Evolutionary conservation across 2,329 filamentous ascomycete genomes (phyloP).

Genomic region (Calonectria pauciramosa): DNA sequence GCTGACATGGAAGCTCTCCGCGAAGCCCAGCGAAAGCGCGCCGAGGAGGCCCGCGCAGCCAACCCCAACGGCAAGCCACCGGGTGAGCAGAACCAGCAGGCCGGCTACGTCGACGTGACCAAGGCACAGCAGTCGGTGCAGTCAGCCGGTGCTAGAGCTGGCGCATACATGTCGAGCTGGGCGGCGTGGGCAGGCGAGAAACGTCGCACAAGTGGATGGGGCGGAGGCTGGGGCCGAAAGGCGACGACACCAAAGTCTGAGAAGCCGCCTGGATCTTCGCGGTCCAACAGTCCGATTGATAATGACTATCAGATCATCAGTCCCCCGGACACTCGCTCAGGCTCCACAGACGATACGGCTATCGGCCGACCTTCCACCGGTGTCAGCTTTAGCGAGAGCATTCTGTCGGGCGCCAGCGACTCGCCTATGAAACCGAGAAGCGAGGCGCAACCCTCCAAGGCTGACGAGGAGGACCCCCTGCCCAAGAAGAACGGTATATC

Average conservation of each 20-base stretch:
- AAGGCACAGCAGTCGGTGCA: constrained; percentile 62
- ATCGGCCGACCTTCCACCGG: constrained; percentile 52
- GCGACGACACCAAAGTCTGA: constrained; percentile 47
- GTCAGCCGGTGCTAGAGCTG: constrained; percentile 68
- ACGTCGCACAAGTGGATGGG: constrained; percentile 69
- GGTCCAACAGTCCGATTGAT: constrained; percentile 54
- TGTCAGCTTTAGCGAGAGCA: constrained; percentile 60
- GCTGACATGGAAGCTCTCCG: constrained; percentile 82
- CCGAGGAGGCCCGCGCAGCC: constrained; percentile 53
- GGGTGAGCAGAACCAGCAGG: constrained; percentile 29
- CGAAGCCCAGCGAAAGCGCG: constrained; percentile 59
- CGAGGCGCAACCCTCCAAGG: constrained; percentile 30
- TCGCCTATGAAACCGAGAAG: constrained; percentile 38
- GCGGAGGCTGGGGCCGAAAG: constrained; percentile 55
- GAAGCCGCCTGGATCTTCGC: constrained; percentile 50
- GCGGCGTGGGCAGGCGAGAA: constrained; percentile 82
- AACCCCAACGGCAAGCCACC: constrained; percentile 29
- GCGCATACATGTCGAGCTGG: constrained; percentile 78
- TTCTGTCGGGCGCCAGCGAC: constrained; percentile 56
- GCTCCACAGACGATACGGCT: constrained; percentile 47
- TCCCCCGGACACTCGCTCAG: constrained; percentile 45
- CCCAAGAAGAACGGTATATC: constrained; percentile 28
- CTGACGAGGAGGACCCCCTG: constrained; percentile 24
- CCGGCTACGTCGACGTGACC: constrained; percentile 45
- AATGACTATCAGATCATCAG: constrained; percentile 55